Evolutionary conservation across 2,329 filamentous ascomycete species (phyloP).

Genomic region (Colletotrichum sp.): DNA sequence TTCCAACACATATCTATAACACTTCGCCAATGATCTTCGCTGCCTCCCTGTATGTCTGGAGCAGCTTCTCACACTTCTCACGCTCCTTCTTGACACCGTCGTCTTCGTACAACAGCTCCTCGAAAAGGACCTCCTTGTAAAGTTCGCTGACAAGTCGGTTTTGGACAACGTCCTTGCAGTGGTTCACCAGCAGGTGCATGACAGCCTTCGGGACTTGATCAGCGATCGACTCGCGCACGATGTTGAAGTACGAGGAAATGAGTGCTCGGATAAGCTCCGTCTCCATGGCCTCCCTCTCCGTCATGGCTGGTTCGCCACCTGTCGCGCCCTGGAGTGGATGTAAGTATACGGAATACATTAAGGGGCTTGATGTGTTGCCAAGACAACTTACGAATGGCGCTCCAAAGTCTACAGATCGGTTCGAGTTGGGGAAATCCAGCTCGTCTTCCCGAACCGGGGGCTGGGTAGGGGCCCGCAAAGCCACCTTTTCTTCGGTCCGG

Average conservation of each 20-base stretch:
- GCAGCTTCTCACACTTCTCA: conserved; percentile 96
- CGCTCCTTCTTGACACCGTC: conserved; percentile 96
- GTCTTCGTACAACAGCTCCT: conserved; percentile 95
- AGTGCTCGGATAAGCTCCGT: conserved; percentile 95
- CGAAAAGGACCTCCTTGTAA: conserved; percentile 90
- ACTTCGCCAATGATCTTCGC: conserved; percentile 99
- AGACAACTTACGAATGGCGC: conserved; percentile 63
- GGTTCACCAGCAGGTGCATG: conserved; percentile 98
- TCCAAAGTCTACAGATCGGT: conserved; percentile 44
- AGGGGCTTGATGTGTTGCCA: neutral
- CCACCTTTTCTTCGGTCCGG: conserved; percentile 65
- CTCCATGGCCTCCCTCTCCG: conserved; percentile 94
- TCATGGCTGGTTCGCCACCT: conserved; percentile 82
- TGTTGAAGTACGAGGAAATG: conserved; percentile 99
- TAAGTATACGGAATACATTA: conserved; percentile 23
- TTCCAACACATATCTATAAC: conserved; percentile 56
- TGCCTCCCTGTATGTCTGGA: conserved; percentile 95
- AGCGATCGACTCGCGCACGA: conserved; percentile 97
- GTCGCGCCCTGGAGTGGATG: conserved; percentile 46
- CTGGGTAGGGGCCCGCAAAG: conserved; percentile 55
- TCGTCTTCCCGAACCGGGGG: conserved; percentile 43
- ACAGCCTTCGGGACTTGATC: conserved; percentile 98
- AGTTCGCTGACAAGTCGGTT: conserved; percentile 95
- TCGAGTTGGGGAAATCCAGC: conserved; percentile 43
- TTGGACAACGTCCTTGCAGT: conserved; percentile 97